phyloP scores from a whole-genome alignment of 148 eudicot species.

The Gaultheria prostrata region DNA sequence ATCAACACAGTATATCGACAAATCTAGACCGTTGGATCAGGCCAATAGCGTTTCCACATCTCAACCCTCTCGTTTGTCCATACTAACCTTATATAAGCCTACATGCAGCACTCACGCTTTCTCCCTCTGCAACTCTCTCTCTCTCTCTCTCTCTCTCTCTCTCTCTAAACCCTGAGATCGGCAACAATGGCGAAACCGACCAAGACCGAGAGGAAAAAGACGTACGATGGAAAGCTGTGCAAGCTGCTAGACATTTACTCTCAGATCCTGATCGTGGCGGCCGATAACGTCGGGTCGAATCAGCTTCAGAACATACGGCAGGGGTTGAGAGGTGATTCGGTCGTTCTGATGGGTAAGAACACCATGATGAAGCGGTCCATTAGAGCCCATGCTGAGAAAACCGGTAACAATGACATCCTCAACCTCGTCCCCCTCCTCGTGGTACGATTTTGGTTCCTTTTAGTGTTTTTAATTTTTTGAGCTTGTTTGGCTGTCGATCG shows the following conservation, averaged over 20 bases:
- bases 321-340: constrained; percentile 40
- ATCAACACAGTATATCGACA: not conserved
- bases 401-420: constrained; percentile 32
- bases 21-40: not conserved
- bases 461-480: too few species aligned
- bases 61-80: not conserved
- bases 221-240: constrained; percentile 39
- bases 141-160: not conserved
- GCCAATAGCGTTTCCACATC: not conserved
- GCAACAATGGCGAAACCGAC: constrained; percentile 27
- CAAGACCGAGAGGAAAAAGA: constrained; percentile 36
- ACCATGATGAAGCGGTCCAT: constrained; percentile 47
- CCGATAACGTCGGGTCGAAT: constrained; percentile 41
- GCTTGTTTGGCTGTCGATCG: not conserved
- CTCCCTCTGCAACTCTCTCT: not conserved
- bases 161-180: not conserved
- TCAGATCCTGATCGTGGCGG: constrained; percentile 35
- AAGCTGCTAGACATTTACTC: constrained; percentile 34
- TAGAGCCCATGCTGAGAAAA: constrained; percentile 36
- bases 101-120: constrained; percentile 4
- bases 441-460: constrained; percentile 14
- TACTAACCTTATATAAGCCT: not conserved
- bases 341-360: constrained; percentile 48
- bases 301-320: constrained; percentile 40
- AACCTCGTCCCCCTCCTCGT: constrained; percentile 38